Percentiles rank a stretch among this genome's conserved stretches.
Conservation (phyloP, 345 rosid genomes). For the Hirschfeldia incana region DNA sequence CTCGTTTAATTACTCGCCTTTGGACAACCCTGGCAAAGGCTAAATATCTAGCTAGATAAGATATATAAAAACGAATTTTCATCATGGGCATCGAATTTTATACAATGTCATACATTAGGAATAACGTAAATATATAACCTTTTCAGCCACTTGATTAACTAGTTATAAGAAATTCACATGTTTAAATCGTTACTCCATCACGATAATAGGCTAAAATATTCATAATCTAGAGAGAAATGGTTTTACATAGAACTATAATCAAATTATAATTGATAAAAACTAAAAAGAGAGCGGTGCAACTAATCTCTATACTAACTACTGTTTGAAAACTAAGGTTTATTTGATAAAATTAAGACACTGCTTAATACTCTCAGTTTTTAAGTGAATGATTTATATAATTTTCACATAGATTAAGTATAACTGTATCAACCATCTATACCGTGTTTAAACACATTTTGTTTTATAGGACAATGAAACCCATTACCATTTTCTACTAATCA, state of each 20-base stretch:
- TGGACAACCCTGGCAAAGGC: background rate
- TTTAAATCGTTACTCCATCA: background rate
- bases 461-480: background rate
- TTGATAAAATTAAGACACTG: background rate
- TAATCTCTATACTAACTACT: background rate
- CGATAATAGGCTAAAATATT: background rate
- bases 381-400: background rate
- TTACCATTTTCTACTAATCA: background rate
- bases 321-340: background rate
- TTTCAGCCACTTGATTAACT: conserved; percentile 12
- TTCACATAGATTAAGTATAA: background rate
- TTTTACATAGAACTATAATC: background rate
- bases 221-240: background rate
- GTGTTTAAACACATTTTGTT: background rate
- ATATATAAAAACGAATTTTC: background rate
- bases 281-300: background rate
- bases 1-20: conserved; percentile 3
- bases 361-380: background rate
- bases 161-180: background rate
- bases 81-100: conserved; percentile 33
- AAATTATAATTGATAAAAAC: background rate
- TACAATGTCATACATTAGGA: conserved; percentile 18
- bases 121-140: background rate
- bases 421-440: background rate
- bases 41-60: conserved; percentile 26